phyloP scores from a whole-genome alignment of 169 alveolate genomes.

The Plasmodium inui region DNA sequence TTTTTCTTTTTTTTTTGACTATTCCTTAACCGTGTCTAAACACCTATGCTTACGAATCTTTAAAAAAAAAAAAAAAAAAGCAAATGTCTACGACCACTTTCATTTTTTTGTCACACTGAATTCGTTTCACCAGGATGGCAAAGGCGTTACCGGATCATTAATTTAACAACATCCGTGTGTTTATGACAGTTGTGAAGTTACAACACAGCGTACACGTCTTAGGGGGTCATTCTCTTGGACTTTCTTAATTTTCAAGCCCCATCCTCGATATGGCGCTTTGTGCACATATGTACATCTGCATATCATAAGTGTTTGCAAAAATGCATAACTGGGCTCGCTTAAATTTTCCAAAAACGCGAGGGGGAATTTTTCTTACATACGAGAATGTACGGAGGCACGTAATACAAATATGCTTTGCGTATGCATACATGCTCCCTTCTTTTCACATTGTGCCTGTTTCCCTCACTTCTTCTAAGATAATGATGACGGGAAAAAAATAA shows the following conservation, averaged over 20 bases:
- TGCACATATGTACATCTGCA: slow-evolving; percentile 1
- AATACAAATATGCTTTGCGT: not conserved
- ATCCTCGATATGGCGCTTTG: not conserved
- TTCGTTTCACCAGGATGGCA: not conserved
- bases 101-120: not conserved
- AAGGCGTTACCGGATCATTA: not conserved
- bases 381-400: not conserved
- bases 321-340: not conserved
- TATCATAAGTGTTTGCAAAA: not conserved
- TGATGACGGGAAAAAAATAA: not conserved
- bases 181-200: not conserved
- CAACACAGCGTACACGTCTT: not conserved
- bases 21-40: not conserved
- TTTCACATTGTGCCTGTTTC: not conserved
- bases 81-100: not conserved
- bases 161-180: not conserved
- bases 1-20: not conserved
- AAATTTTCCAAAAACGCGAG: not conserved
- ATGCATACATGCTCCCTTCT: not conserved
- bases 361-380: not conserved
- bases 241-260: not conserved
- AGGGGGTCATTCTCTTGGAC: not conserved
- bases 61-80: no score
- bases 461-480: not conserved
- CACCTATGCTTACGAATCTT: not conserved